Conservation (phyloP, 345 rosid genomes). For the Turnera subulata region DNA sequence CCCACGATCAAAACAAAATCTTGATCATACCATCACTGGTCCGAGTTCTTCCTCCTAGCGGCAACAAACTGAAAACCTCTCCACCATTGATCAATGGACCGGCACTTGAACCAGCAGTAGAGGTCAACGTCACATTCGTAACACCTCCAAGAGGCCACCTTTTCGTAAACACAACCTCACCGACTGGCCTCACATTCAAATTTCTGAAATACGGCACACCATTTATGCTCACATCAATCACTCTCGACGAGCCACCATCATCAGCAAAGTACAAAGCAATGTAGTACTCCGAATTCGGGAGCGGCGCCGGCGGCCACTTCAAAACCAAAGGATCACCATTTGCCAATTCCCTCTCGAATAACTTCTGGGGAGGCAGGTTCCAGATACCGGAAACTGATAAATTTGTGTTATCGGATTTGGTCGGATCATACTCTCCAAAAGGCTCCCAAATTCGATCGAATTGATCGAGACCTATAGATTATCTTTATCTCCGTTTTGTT, state of each 20-base stretch:
- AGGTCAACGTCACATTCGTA: conserved; percentile 48
- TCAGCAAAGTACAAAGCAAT: conserved; percentile 83
- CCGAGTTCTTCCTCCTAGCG: conserved; percentile 59
- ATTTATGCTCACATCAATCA: conserved; percentile 53
- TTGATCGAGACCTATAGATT: no score
- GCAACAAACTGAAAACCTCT: conserved; percentile 56
- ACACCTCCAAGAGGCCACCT: conserved; percentile 72
- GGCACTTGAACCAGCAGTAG: conserved; percentile 47
- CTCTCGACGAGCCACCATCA: conserved; percentile 45
- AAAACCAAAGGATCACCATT: conserved; percentile 45
- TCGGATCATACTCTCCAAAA: conserved; percentile 25
- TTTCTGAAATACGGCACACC: conserved; percentile 51
- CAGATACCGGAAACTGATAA: conserved; percentile 72
- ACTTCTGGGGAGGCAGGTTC: conserved; percentile 79
- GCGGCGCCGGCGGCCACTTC: conserved; percentile 60
- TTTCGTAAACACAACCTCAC: conserved; percentile 50
- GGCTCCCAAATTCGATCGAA: conserved; percentile 85
- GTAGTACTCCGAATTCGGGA: conserved; percentile 40
- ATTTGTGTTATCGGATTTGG: conserved; percentile 40
- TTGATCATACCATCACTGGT: conserved; percentile 71
- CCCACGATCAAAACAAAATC: no score
- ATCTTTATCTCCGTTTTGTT: no score
- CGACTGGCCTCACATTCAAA: conserved; percentile 55
- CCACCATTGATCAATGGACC: conserved; percentile 78
- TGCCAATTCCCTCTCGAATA: conserved; percentile 59